Evolutionary conservation across 2,329 filamentous ascomycete species (phyloP), one percentile per base, ranked within the genome.

Genomic region (Fonsecaea pedrosoi): DNA sequence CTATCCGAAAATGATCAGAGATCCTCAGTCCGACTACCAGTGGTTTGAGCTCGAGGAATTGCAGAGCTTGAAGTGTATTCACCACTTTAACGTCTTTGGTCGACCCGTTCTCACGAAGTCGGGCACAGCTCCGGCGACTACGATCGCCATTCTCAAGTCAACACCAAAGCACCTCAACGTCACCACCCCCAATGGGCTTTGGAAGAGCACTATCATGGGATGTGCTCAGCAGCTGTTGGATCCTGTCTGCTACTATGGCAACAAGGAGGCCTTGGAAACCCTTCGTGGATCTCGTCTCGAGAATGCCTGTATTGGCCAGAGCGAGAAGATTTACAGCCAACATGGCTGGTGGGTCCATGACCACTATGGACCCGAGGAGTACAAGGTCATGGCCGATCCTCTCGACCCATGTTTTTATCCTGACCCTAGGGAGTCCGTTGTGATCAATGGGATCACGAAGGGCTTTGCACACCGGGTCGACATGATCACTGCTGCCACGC

Each of bases 31-130:
- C 10, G 30, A 64, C 4, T 67, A 67, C 45, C 54, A 58, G 40
- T 35, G 48, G 21, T 53, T 40, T 53, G 1, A 13, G 9, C 8
- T 54, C 7, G 45, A 58, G 25, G 60, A 60, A 25, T 50, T 60
- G 21, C 34, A 13, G n/a, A 37, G 25, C n/a, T 32, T 57, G n/a
- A 8, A 40, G 25, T 65, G 66, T 18, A n/a, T 69, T 50, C 68
- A 70, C 34, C 69, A 70, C 61, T 32, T 70, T 50, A 67, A 63
- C 58, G 68, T 62, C 48, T 62, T 68, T 42, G 64, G 64, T 25
- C 60, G 59, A 4, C 53, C 57, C 8, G 63, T 70, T 3, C 50
- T 56, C 37, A 30, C 38, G 18, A 68, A 67, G 54, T 68, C 69
- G 5, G 50, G 37, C 1, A 70, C 69, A 10, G 53, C 40, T 10